A percentile compares a stretch with the other conserved stretches of the same genome.
Conservation (phyloP, 2,329 filamentous ascomycete species). For the Mycosphaerella arachidis region DNA sequence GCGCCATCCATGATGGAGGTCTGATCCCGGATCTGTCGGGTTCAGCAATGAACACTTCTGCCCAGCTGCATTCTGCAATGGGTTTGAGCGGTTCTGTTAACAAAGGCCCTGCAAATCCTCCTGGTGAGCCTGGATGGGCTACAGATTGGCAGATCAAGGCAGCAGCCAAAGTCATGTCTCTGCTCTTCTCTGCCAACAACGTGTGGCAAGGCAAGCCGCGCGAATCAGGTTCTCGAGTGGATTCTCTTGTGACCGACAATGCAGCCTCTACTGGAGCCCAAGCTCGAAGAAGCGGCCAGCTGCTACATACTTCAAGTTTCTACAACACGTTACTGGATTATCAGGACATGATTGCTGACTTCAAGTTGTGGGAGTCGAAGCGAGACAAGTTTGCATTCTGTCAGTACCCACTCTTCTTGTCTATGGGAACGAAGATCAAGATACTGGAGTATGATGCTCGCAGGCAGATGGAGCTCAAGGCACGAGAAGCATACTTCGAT, state of each 20-base stretch:
- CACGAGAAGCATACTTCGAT: constrained; percentile 84
- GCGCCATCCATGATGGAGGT: constrained; percentile 57
- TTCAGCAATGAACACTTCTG: constrained; percentile 57
- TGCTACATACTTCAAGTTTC: constrained; percentile 77
- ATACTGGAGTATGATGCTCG: constrained; percentile 84
- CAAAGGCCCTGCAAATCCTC: constrained; percentile 49
- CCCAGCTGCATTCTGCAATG: constrained; percentile 74
- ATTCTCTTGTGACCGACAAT: constrained; percentile 24
- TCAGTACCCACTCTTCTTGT: constrained; percentile 86
- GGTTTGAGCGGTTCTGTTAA: constrained; percentile 47
- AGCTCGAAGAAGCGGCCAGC: constrained; percentile 48
- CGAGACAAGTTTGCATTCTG: constrained; percentile 78
- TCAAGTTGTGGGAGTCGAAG: constrained; percentile 78
- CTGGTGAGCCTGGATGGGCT: constrained; percentile 57
- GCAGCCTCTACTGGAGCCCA: constrained; percentile 28
- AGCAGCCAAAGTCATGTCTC: constrained; percentile 70
- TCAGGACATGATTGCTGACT: constrained; percentile 78
- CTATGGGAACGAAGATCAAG: constrained; percentile 86
- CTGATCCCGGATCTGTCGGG: constrained; percentile 69
- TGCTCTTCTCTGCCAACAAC: constrained; percentile 80
- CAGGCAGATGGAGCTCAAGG: constrained; percentile 84
- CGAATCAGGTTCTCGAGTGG: constrained; percentile 6
- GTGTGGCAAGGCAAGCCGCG: constrained; percentile 34
- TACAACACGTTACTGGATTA: constrained; percentile 85
- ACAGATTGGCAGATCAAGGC: constrained; percentile 90